Evolutionary conservation across 2,329 filamentous ascomycete genomes (phyloP).

Genomic region (Epichloe typhina): DNA sequence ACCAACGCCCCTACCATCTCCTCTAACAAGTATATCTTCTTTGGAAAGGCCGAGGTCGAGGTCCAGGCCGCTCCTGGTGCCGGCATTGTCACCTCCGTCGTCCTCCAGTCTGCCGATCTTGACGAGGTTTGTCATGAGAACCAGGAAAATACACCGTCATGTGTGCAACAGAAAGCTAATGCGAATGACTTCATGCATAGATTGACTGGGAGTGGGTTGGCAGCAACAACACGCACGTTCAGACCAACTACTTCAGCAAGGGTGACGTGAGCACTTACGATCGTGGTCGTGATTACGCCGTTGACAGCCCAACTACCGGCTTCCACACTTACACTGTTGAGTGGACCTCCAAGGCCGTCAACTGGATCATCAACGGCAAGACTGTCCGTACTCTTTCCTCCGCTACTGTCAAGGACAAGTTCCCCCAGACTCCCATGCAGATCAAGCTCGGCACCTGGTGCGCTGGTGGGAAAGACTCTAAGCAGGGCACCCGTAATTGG

Average conservation of each 20-base stretch:
- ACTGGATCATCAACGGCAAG: conserved; percentile 51
- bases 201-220: conserved; percentile 81
- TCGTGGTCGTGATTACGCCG: conserved; percentile 48
- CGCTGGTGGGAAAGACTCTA: conserved; percentile 42
- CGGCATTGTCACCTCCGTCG: conserved; percentile 80
- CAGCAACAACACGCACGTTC: conserved; percentile 51
- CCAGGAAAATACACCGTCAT: conserved; percentile 48
- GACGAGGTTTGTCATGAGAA: conserved; percentile 57
- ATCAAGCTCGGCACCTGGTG: conserved; percentile 59
- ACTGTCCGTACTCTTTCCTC: conserved; percentile 49
- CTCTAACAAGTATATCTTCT: conserved; percentile 88
- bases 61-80: conserved; percentile 67
- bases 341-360: conserved; percentile 51
- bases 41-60: conserved; percentile 70
- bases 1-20: conserved; percentile 59
- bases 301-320: conserved; percentile 33
- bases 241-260: conserved; percentile 76
- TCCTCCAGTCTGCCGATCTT: conserved; percentile 79
- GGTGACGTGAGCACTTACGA: conserved; percentile 57
- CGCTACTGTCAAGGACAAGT: conserved; percentile 41
- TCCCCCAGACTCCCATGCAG: conserved; percentile 63
- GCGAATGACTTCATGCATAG: conserved; percentile 20
- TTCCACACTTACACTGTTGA: conserved; percentile 56
- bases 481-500: conserved; percentile 59
- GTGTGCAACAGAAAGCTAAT: neutral